Evolutionary conservation across 1,139 yeast genomes (phyloP), one percentile per base, ranked within the genome.

Genomic region (Saccharomycopsis phalli): DNA sequence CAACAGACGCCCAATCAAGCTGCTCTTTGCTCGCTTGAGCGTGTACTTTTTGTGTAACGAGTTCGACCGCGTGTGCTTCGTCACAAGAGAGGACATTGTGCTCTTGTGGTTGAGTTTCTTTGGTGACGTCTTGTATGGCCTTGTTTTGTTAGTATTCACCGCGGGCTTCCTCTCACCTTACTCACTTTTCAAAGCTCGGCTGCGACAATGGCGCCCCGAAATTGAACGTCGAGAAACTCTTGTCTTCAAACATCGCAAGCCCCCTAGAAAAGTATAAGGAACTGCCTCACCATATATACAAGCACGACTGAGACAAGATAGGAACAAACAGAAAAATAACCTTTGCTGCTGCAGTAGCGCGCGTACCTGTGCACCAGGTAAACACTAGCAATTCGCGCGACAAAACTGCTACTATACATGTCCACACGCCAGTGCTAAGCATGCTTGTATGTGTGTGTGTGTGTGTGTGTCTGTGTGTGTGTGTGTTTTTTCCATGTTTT

Each of bases 11-110:
- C 25, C 28, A 34, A 11, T 27, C 11, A 2, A 34, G 30, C 36
- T 10, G 30, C 10, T 36, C 33, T 36, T 20, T 17, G 30, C 21
- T 28, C 31, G 25, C 21, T 13, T 17, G 33, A 22, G 18, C 7
- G 23, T 30, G 5, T 26, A 14, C 14, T 23, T 36, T n/a, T 40
- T 36, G 25, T 40, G 44, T 18, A 40, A 27, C 13, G 40, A 36
- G 13, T 25, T 36, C 6, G 44, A 36, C 16, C 40, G 21, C 21
- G 34, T 23, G 31, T 36, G 37, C 11, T 40, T 40, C 16, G 37
- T 18, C 10, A 25, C 18, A 10, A 30, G 20, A 4, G 34, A 31
- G 20, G 18, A n/a, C 21, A 11, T 27, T 14, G 16, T 22, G 34
- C 14, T 10, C 21, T 34, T 32, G 23, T 28, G 28, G 13, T 29